Conservation (phyloP, 257 asterid genomes). For the Nicotiana tabacum region DNA sequence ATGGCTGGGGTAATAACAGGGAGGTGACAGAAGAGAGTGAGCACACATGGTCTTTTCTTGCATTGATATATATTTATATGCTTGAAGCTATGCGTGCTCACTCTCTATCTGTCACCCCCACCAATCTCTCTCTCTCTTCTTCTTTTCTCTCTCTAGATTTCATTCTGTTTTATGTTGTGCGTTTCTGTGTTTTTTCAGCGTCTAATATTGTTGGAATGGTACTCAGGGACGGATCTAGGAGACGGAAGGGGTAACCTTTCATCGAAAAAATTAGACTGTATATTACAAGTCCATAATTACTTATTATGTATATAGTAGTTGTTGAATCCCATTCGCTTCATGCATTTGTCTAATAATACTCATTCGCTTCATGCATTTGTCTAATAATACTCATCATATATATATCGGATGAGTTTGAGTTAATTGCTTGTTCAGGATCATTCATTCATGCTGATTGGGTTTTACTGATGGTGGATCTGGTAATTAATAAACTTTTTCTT, state of each 20-base stretch:
- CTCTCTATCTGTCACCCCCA: conserved; percentile 86
- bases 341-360: too few relatives aligned
- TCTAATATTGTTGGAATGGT: too few relatives aligned
- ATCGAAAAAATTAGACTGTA: too few relatives aligned
- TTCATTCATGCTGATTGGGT: not conserved
- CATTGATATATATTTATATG: conserved; percentile 32
- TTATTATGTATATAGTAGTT: too few relatives aligned
- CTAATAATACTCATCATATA: not conserved
- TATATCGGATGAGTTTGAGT: not conserved
- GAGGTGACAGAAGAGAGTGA: conserved; percentile 97
- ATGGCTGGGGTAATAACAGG: conserved; percentile 29
- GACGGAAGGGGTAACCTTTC: too few relatives aligned
- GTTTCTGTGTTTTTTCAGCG: too few relatives aligned
- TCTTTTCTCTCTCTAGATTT: not conserved
- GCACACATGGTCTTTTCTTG: conserved; percentile 92
- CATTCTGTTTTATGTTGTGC: too few relatives aligned
- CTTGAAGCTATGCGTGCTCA: conserved; percentile 84
- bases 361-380: too few relatives aligned
- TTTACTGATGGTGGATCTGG: not conserved
- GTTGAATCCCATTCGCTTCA: too few relatives aligned
- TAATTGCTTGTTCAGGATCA: not conserved
- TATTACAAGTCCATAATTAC: too few relatives aligned
- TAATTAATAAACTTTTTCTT: not conserved
- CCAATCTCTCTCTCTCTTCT: conserved; percentile 18
- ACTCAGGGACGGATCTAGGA: too few relatives aligned